Evolutionary conservation across 1,139 yeast genomes (phyloP).

Genomic region (Candida albicans): DNA sequence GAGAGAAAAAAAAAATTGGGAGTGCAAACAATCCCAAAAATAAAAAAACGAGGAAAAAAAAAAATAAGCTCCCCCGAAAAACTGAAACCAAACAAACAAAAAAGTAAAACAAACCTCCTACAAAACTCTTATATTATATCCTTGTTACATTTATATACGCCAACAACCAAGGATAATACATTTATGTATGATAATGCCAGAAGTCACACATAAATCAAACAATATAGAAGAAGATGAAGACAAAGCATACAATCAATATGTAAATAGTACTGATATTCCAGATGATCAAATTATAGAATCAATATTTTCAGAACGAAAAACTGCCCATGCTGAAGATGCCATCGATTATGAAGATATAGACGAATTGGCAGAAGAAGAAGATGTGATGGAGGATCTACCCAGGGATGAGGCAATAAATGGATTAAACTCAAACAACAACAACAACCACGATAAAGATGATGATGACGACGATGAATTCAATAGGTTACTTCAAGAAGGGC

Average conservation of each 20-base stretch:
- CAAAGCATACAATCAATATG: constrained; percentile 19
- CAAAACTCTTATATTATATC: too few species aligned
- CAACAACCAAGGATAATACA: too few species aligned
- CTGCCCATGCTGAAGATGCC: constrained; percentile 88
- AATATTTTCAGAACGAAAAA: constrained; percentile 39
- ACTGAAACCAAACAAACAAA: too few species aligned
- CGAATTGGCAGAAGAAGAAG: constrained; percentile 79
- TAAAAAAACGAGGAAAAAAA: too few species aligned
- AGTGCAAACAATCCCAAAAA: too few species aligned
- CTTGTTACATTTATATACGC: too few species aligned
- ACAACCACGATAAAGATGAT: constrained; percentile 18
- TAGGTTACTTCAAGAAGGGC: constrained; percentile 16
- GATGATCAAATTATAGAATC: constrained; percentile 40
- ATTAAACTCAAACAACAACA: constrained; percentile 7
- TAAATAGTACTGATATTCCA: constrained; percentile 25
- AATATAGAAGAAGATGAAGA: constrained; percentile 6
- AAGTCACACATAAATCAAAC: constrained; percentile 3
- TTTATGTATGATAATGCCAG: not conserved
- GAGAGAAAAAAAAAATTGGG: too few species aligned
- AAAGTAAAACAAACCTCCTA: too few species aligned
- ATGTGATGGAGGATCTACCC: constrained; percentile 31
- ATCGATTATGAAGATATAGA: constrained; percentile 93
- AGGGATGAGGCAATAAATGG: constrained; percentile 35
- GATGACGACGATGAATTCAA: constrained; percentile 25
- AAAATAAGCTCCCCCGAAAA: too few species aligned